These are phyloP conservation scores for Polygonum aviculare DNA, from an alignment of 148 eudicot species.

Conservation along the genomic window DNA sequence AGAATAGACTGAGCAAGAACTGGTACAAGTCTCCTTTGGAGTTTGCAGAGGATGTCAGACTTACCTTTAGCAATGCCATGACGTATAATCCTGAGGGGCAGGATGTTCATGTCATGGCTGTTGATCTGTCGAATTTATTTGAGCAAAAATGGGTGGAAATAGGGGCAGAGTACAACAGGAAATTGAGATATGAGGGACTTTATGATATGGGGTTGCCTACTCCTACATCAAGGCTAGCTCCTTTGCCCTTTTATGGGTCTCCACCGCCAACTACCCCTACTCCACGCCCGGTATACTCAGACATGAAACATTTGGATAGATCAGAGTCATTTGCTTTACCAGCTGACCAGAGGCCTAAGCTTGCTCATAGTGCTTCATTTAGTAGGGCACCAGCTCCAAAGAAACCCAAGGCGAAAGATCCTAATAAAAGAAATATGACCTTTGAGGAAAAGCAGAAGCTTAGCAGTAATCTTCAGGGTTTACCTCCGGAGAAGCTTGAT, in stretches of 20 bases:
- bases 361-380: slow-evolving; percentile 22
- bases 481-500: slow-evolving; percentile 79
- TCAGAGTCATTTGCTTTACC: slow-evolving; percentile 42
- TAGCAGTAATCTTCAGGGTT: slow-evolving; percentile 64
- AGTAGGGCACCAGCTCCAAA: slow-evolving; percentile 55
- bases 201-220: slow-evolving; percentile 52
- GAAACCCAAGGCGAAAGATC: slow-evolving; percentile 90
- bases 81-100: slow-evolving; percentile 84
- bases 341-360: slow-evolving; percentile 31
- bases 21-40: slow-evolving; percentile 76
- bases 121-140: slow-evolving; percentile 38
- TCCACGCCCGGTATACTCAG: slow-evolving; percentile 24
- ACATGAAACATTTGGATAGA: slow-evolving; percentile 39
- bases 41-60: slow-evolving; percentile 91
- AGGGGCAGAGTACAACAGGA: slow-evolving; percentile 42
- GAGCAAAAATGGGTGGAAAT: slow-evolving; percentile 70
- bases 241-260: slow-evolving; percentile 16
- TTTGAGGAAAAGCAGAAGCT: slow-evolving; percentile 88
- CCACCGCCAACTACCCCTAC: slow-evolving; percentile 28
- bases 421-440: slow-evolving; percentile 81
- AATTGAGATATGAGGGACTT: slow-evolving; percentile 41
- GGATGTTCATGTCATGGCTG: slow-evolving; percentile 84
- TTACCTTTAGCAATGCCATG: slow-evolving; percentile 80
- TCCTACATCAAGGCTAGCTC: slow-evolving; percentile 30
- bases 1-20: slow-evolving; percentile 50